These are phyloP conservation scores for Neopestalotiopsis rosae DNA, from an alignment of 2,329 filamentous ascomycete genomes.

Conservation along the genomic window DNA sequence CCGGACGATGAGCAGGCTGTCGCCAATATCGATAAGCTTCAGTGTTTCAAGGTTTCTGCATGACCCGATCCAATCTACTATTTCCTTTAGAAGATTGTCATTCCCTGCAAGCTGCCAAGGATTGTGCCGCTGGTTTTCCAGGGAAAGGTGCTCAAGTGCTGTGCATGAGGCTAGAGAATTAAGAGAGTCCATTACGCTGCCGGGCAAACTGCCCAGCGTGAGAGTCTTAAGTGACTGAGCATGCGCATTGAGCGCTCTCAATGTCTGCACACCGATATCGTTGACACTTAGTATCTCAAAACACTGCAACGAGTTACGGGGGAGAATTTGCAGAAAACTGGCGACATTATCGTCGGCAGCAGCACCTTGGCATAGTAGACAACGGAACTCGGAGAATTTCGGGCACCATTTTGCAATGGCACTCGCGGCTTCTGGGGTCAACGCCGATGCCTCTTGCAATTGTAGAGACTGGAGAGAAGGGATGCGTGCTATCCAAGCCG, in stretches of 20 bases:
- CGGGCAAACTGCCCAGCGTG: conserved; percentile 36
- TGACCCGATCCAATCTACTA: conserved; percentile 37
- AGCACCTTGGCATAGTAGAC: conserved; percentile 50
- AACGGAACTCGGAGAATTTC: conserved; percentile 63
- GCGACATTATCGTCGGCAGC: conserved; percentile 64
- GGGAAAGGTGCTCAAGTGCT: conserved; percentile 37
- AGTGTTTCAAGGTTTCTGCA: conserved; percentile 33
- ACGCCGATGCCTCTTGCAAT: conserved; percentile 64
- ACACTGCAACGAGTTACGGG: conserved; percentile 59
- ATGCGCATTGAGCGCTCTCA: conserved; percentile 56
- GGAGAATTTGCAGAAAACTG: conserved; percentile 61
- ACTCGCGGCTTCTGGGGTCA: conserved; percentile 58
- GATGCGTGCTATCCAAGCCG: conserved; percentile 64
- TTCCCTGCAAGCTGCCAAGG: conserved; percentile 26
- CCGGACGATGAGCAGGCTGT: conserved; percentile 38
- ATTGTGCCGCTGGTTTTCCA: conserved; percentile 33
- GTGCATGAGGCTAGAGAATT: conserved; percentile 39
- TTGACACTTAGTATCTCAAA: conserved; percentile 65
- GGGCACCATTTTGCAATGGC: conserved; percentile 65
- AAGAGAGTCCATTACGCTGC: conserved; percentile 34
- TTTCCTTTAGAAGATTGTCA: conserved; percentile 31
- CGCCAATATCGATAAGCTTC: conserved; percentile 52
- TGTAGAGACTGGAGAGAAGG: conserved; percentile 63
- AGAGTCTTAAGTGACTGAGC: conserved; percentile 40
- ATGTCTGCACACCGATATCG: conserved; percentile 57